Conservation (phyloP, 108 stramenopile genomes). For the Cyclotella atomus region DNA sequence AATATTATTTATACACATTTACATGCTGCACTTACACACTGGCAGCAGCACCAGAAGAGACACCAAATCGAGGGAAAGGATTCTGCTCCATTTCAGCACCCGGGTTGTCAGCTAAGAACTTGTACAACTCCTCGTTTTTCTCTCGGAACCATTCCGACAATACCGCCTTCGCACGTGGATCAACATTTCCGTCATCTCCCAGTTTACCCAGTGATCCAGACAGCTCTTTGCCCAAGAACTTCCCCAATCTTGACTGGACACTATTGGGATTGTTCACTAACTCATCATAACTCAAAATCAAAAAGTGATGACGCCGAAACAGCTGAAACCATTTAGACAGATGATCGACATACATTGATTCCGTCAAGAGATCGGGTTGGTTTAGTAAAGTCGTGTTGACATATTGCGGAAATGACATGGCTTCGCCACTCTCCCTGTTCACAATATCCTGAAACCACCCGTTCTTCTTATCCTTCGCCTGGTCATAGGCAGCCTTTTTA, state of each 20-base stretch:
- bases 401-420: constrained; percentile 1
- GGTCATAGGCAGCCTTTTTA: neutral
- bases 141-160: too few species aligned
- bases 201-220: neutral
- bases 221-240: neutral
- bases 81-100: constrained; percentile 9
- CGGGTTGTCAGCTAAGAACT: neutral
- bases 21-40: too few species aligned
- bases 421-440: neutral
- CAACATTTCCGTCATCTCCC: neutral
- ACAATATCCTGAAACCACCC: neutral
- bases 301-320: constrained; percentile 7
- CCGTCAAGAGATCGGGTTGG: neutral
- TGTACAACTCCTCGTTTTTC: constrained; percentile 20
- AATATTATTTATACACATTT: too few species aligned
- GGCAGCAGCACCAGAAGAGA: too few species aligned
- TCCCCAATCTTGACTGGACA: constrained; percentile 3
- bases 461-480: neutral
- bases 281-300: constrained; percentile 11
- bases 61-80: neutral
- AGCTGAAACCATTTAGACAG: constrained; percentile 1
- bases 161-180: neutral
- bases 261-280: neutral
- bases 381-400: neutral
- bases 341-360: constrained; percentile 10